phyloP scores from a whole-genome alignment of 768 basidiomycete genomes.

The Chalciporus chontae region DNA sequence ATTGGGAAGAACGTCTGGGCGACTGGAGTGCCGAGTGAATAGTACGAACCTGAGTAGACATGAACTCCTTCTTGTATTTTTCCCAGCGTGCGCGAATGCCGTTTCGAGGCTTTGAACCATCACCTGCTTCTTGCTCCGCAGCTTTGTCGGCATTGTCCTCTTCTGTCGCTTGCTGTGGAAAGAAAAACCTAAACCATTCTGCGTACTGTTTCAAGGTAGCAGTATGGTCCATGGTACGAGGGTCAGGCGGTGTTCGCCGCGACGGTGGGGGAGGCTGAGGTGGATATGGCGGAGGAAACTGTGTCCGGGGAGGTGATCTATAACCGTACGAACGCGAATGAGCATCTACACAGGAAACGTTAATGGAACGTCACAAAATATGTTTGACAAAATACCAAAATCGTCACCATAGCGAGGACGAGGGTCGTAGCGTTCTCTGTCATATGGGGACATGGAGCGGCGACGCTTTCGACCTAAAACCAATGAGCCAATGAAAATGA shows the following conservation, averaged over 20 bases:
- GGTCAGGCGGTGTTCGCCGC: conserved; percentile 70
- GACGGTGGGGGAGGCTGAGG: conserved; percentile 41
- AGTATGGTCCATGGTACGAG: conserved; percentile 78
- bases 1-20: conserved; percentile 12
- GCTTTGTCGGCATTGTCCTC: conserved; percentile 84
- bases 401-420: conserved; percentile 80
- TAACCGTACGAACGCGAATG: conserved; percentile 64
- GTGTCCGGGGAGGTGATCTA: conserved; percentile 62
- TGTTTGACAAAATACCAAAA: conserved; percentile 53
- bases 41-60: conserved; percentile 76
- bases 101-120: conserved; percentile 79
- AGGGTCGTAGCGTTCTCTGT: conserved; percentile 79
- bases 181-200: conserved; percentile 81
- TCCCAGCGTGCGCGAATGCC: conserved; percentile 86
- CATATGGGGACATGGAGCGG: conserved; percentile 70
- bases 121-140: conserved; percentile 78
- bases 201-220: conserved; percentile 81
- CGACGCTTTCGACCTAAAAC: conserved; percentile 67
- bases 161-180: conserved; percentile 71
- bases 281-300: conserved; percentile 38
- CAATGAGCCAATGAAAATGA: conserved; percentile 6
- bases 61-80: conserved; percentile 91
- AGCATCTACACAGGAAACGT: conserved; percentile 43
- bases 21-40: conserved; percentile 11
- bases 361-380: conserved; percentile 2